Evolutionary conservation across 495 filamentous ascomycete species (phyloP).

Genomic region (Wilcoxina mikolae): DNA sequence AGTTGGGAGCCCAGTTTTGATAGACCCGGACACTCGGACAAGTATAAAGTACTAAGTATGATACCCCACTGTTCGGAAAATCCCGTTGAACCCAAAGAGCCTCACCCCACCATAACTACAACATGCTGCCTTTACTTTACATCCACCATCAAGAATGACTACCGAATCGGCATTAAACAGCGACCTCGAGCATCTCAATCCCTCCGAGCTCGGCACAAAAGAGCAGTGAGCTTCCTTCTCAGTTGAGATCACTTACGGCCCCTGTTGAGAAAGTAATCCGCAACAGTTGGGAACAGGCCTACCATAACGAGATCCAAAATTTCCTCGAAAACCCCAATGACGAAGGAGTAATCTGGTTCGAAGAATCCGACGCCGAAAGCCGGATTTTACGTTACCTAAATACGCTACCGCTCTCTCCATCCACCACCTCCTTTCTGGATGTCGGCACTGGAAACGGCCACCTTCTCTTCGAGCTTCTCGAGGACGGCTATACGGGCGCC

Average conservation of each 20-base stretch:
- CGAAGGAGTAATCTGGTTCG: constrained; percentile 62
- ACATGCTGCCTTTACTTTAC: too few relatives aligned
- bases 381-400: constrained; percentile 45
- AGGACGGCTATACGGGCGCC: constrained; percentile 38
- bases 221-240: constrained; percentile 41
- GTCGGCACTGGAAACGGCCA: constrained; percentile 88
- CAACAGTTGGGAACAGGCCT: constrained; percentile 53
- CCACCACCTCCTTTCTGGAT: constrained; percentile 42
- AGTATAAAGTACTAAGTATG: too few relatives aligned
- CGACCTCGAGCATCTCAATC: constrained; percentile 33
- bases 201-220: constrained; percentile 53
- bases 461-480: constrained; percentile 58
- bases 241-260: not conserved
- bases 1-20: too few relatives aligned
- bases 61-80: not conserved
- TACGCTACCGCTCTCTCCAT: constrained; percentile 15
- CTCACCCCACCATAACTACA: not conserved
- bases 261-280: not conserved
- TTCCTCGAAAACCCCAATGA: constrained; percentile 45
- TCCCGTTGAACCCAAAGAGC: not conserved
- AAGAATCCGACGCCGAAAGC: constrained; percentile 51
- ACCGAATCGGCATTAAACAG: not conserved
- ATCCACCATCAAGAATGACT: not conserved
- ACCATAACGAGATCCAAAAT: constrained; percentile 46
- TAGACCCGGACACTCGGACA: too few relatives aligned